phyloP scores from a whole-genome alignment of 176 grass and related monocot genomes.

The Metroxylon sagu region DNA sequence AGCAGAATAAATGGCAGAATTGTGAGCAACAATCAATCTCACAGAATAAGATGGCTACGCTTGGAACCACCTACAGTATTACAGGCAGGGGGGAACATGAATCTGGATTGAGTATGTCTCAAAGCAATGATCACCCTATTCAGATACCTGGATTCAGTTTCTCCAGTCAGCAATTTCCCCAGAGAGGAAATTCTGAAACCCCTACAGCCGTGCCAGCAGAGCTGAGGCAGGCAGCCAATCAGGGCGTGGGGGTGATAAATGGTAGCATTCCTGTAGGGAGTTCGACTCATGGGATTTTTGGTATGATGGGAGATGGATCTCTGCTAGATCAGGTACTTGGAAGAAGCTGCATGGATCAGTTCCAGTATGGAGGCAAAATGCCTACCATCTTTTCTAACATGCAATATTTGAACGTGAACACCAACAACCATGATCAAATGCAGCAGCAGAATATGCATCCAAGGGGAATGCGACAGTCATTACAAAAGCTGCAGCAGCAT shows the following conservation, averaged over 20 bases:
- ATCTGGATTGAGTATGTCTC: no score
- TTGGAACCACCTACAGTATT: no score
- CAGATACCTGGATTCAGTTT: not conserved
- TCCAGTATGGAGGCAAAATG: not conserved
- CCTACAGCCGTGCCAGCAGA: not conserved
- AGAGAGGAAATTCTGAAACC: not conserved
- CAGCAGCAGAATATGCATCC: slow-evolving; percentile 14
- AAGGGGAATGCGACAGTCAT: slow-evolving; percentile 9
- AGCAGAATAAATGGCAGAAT: slow-evolving; percentile 1
- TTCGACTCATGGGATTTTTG: not conserved
- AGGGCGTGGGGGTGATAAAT: slow-evolving; percentile 5
- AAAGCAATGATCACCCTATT: no score
- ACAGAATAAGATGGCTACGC: no score
- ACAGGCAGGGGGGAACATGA: no score
- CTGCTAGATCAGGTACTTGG: no score
- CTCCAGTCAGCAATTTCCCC: slow-evolving; percentile 1
- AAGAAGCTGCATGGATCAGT: not conserved
- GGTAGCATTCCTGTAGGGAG: not conserved
- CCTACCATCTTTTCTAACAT: not conserved
- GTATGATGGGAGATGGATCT: not conserved
- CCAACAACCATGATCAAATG: slow-evolving; percentile 5
- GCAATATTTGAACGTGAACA: not conserved
- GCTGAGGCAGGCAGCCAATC: not conserved
- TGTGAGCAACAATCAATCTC: not conserved
- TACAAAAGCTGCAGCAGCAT: not conserved